These are phyloP conservation scores for Neofusicoccum parvum DNA, from an alignment of 2,329 filamentous ascomycete species.

Conservation along the genomic window DNA sequence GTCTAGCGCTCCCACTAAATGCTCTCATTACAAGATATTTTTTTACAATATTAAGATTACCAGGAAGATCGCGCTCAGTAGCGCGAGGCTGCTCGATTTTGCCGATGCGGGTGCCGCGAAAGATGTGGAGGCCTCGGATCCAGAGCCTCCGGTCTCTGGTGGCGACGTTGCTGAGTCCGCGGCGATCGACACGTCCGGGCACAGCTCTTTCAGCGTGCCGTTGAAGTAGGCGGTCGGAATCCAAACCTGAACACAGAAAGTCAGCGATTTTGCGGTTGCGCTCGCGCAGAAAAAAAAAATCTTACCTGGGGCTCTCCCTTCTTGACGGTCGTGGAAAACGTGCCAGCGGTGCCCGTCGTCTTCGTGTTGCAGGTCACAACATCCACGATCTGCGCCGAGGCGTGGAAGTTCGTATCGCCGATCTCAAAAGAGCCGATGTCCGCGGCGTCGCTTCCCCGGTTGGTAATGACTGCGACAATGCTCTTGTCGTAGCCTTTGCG, in stretches of 20 bases:
- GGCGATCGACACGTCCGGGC: not conserved
- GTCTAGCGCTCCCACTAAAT: not conserved
- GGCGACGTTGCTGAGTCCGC: not conserved
- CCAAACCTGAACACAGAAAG: not conserved
- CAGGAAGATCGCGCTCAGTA: constrained; percentile 11
- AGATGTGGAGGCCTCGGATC: not conserved
- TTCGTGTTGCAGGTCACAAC: constrained; percentile 7
- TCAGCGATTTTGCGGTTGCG: not conserved
- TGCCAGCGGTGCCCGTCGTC: not conserved
- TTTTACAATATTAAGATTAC: constrained; percentile 13
- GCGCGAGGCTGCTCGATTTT: constrained; percentile 10
- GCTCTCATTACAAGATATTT: constrained; percentile 4
- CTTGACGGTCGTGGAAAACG: not conserved
- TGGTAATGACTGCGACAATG: constrained; percentile 1
- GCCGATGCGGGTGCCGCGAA: not conserved
- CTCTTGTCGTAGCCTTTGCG: constrained; percentile 17
- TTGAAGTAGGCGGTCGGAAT: constrained; percentile 7
- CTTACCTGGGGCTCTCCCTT: constrained; percentile 12
- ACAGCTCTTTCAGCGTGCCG: constrained; percentile 4
- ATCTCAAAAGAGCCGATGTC: constrained; percentile 9
- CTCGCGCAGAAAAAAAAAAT: no score
- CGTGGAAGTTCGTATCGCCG: constrained; percentile 17
- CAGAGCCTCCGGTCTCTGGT: not conserved
- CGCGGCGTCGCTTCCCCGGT: not conserved
- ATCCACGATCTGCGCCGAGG: not conserved